These are phyloP conservation scores for Rhizopogon rudus DNA, from an alignment of 768 basidiomycete species.

Conservation along the genomic window DNA sequence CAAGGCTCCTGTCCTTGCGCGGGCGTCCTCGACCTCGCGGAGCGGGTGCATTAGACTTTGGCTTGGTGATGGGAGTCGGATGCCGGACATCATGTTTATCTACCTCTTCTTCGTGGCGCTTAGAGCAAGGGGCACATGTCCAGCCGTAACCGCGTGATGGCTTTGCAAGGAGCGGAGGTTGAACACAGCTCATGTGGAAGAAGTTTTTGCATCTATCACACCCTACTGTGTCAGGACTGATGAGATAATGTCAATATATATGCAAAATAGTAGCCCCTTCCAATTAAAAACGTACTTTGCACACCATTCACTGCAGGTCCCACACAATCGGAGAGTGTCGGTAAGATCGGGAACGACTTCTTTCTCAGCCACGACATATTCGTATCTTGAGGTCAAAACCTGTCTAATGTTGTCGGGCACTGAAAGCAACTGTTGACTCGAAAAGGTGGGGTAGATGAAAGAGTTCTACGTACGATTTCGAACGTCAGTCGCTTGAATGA, in stretches of 20 bases:
- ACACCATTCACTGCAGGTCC: constrained; percentile 85
- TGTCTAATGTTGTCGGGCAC: constrained; percentile 81
- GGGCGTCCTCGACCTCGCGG: constrained; percentile 71
- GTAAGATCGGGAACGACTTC: constrained; percentile 89
- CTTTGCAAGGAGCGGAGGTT: constrained; percentile 85
- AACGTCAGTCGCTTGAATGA: constrained; percentile 81
- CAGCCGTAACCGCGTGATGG: constrained; percentile 96
- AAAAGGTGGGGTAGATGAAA: constrained; percentile 14
- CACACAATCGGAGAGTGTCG: constrained; percentile 80
- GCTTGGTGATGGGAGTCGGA: constrained; percentile 45
- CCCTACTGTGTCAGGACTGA: constrained; percentile 77
- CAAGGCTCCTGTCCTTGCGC: constrained; percentile 66
- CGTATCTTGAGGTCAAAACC: constrained; percentile 75
- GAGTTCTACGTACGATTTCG: constrained; percentile 68
- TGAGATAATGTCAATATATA: constrained; percentile 17
- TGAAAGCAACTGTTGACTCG: constrained; percentile 27
- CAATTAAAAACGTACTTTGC: constrained; percentile 54
- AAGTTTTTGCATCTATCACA: constrained; percentile 90
- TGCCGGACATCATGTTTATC: constrained; percentile 69
- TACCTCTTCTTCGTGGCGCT: constrained; percentile 81
- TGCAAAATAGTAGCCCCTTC: constrained; percentile 6
- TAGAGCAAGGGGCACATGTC: constrained; percentile 93
- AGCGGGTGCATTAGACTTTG: constrained; percentile 70
- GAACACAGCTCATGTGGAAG: constrained; percentile 94
- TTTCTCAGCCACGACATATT: constrained; percentile 93